Evolutionary conservation across 2,329 filamentous ascomycete genomes (phyloP).

Genomic region (Ophiostoma novo-ulmi): DNA sequence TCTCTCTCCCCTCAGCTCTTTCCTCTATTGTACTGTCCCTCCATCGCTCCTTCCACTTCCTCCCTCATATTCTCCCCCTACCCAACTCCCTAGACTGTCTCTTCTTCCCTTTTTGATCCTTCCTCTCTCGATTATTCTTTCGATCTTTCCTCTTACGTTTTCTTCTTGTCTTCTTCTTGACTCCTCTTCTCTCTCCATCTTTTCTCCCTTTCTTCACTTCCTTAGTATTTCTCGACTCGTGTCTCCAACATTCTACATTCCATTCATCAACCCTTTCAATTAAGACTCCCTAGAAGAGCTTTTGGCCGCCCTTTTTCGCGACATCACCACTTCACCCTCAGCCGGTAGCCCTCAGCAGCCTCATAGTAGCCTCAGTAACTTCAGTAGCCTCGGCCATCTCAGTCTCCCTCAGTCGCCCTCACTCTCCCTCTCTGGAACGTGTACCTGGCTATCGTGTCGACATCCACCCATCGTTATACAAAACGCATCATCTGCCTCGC

Average conservation of each 20-base stretch:
- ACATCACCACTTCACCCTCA: slow-evolving; percentile 1
- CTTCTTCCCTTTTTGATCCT: slow-evolving; percentile 15
- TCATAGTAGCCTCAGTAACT: neutral
- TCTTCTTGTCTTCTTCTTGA: neutral
- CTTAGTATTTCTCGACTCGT: neutral
- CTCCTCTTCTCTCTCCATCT: neutral
- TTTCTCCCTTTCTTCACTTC: slow-evolving; percentile 1
- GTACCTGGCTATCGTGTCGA: slow-evolving; percentile 8
- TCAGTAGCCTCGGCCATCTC: neutral
- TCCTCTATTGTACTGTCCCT: neutral
- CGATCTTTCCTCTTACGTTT: neutral
- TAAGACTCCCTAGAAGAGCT: neutral
- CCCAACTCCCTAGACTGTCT: neutral
- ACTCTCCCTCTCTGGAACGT: slow-evolving; percentile 6
- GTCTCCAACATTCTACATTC: slow-evolving; percentile 1
- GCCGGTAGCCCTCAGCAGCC: neutral
- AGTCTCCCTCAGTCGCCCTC: neutral
- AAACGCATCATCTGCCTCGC: slow-evolving; percentile 7
- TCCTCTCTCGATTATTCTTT: slow-evolving; percentile 6
- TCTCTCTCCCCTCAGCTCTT: slow-evolving; percentile 2
- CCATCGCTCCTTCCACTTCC: slow-evolving; percentile 7
- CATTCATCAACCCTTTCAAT: slow-evolving; percentile 14
- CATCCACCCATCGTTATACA: neutral
- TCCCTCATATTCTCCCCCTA: neutral
- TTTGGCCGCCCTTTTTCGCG: slow-evolving; percentile 2